phyloP scores from a whole-genome alignment of 176 grass and related monocot species.

The Typha latifolia region DNA sequence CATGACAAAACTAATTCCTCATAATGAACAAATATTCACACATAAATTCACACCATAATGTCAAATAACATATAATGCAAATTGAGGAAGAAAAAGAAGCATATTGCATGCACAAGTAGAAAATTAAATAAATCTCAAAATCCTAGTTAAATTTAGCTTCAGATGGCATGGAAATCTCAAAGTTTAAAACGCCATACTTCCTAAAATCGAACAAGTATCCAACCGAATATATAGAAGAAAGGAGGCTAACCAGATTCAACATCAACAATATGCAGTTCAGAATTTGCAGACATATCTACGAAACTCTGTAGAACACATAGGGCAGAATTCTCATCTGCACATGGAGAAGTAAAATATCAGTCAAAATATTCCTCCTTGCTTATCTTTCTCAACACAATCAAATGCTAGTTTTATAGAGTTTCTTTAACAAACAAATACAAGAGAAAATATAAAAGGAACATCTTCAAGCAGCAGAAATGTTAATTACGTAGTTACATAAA shows the following conservation, averaged over 20 bases:
- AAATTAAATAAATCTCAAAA: too few relatives aligned
- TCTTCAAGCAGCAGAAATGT: background rate
- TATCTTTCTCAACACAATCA: constrained; percentile 8
- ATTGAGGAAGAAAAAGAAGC: too few relatives aligned
- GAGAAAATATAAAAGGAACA: too few relatives aligned
- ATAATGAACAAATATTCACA: too few relatives aligned
- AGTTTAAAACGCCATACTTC: background rate
- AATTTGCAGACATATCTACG: constrained; percentile 31
- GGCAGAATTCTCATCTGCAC: constrained; percentile 47
- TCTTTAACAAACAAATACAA: constrained; percentile 1
- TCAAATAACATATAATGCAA: too few relatives aligned
- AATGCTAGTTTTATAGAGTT: background rate
- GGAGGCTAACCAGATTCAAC: constrained; percentile 37
- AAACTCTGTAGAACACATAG: constrained; percentile 47
- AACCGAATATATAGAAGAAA: constrained; percentile 3
- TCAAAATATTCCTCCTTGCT: background rate
- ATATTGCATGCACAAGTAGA: background rate
- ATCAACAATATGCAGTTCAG: constrained; percentile 11
- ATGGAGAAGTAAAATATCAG: constrained; percentile 1
- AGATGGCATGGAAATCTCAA: too few relatives aligned
- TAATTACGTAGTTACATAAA: background rate
- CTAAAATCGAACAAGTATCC: background rate
- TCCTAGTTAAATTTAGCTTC: too few relatives aligned
- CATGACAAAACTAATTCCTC: too few relatives aligned
- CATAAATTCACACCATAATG: too few relatives aligned